Conservation (phyloP, 116 monocot genomes). For the Phalaenopsis hybrid region DNA sequence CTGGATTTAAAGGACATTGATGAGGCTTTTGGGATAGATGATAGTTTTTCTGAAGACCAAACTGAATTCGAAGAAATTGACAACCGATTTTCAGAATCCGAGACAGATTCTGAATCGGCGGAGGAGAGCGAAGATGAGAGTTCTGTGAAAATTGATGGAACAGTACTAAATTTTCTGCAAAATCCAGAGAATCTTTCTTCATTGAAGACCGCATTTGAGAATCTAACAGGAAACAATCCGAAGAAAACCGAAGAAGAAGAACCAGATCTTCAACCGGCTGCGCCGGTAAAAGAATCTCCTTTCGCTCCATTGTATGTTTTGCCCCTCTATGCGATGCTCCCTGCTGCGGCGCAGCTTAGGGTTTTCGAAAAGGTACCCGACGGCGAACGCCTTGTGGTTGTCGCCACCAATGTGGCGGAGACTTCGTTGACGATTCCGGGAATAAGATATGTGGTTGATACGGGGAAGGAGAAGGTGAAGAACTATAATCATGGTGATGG, state of each 20-base stretch:
- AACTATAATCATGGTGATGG: conserved; percentile 65
- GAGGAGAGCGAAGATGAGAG: conserved; percentile 41
- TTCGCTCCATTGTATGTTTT: conserved; percentile 45
- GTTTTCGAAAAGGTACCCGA: conserved; percentile 71
- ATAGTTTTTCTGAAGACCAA: conserved; percentile 17
- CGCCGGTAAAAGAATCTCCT: conserved; percentile 11
- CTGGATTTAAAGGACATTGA: conserved; percentile 32
- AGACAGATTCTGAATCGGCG: conserved; percentile 46
- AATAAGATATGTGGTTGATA: conserved; percentile 97
- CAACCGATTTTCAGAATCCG: conserved; percentile 31
- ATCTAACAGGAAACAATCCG: conserved; percentile 32
- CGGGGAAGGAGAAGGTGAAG: conserved; percentile 94
- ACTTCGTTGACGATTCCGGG: conserved; percentile 96
- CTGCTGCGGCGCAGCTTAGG: conserved; percentile 72
- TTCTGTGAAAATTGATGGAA: conserved; percentile 14
- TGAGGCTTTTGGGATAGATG: conserved; percentile 48
- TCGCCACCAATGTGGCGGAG: conserved; percentile 97
- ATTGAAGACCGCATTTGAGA: conserved; percentile 78
- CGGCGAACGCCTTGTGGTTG: conserved; percentile 75
- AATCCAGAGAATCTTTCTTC: conserved; percentile 47
- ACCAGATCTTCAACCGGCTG: conserved; percentile 6
- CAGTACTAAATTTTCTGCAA: conserved; percentile 38
- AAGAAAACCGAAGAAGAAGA: conserved; percentile 8
- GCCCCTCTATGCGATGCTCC: conserved; percentile 95
- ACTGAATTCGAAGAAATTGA: conserved; percentile 28